Conservation (phyloP, 1,284 basidiomycete species). For the Sparassis latifolia region DNA sequence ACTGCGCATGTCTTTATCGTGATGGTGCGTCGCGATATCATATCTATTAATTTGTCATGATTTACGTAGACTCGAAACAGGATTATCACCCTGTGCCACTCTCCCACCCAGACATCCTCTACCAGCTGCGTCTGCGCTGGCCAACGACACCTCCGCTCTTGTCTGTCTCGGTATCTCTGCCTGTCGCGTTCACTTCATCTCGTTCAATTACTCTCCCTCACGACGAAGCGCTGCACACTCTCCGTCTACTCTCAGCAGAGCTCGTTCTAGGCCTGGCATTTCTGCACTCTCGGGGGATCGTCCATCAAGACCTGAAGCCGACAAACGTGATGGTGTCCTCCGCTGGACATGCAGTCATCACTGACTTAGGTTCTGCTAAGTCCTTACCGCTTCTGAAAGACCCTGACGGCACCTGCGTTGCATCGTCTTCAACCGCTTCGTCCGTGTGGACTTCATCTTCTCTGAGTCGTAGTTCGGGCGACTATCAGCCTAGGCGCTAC, state of each 20-base stretch:
- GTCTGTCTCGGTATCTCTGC: conserved; percentile 8
- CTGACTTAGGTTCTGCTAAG: conserved; percentile 47
- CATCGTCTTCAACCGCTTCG: too few species aligned
- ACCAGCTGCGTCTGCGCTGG: conserved; percentile 7
- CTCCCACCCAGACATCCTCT: conserved; percentile 8
- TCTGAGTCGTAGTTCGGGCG: not conserved
- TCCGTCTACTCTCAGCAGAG: conserved; percentile 13
- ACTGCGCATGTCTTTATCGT: conserved; percentile 11
- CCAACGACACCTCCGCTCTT: not conserved
- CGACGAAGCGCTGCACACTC: conserved; percentile 6
- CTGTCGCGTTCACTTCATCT: conserved; percentile 10
- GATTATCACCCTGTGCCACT: conserved; percentile 11
- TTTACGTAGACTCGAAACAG: conserved; percentile 2
- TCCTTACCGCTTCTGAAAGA: conserved; percentile 18
- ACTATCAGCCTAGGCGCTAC: conserved; percentile 1
- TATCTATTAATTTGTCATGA: not conserved
- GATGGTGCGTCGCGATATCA: conserved; percentile 5
- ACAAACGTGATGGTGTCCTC: conserved; percentile 59
- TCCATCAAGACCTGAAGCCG: conserved; percentile 66
- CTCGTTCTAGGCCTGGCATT: conserved; percentile 11
- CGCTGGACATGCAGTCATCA: conserved; percentile 43
- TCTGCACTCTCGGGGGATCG: conserved; percentile 33
- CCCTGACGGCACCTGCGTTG: too few species aligned
- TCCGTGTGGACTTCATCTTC: not conserved
- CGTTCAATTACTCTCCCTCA: conserved; percentile 3